phyloP scores from a whole-genome alignment of 1,284 basidiomycete genomes.

The Apiotrichum akiyoshidainum region DNA sequence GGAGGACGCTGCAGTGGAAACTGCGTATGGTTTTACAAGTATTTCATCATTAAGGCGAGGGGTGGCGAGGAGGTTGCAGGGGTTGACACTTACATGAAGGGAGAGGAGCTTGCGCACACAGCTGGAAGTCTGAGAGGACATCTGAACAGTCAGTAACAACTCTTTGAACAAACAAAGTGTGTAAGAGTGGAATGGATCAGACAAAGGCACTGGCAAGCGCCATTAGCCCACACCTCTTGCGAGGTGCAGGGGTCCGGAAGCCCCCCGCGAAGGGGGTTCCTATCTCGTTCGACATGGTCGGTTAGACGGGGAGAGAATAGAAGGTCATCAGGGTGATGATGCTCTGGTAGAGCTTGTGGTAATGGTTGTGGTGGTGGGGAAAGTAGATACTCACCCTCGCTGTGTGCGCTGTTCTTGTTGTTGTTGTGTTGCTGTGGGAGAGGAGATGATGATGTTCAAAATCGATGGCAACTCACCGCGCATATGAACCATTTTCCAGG shows the following conservation, averaged over 20 bases:
- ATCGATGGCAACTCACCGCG: not conserved
- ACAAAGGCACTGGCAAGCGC: constrained; percentile 54
- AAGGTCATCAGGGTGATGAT: constrained; percentile 47
- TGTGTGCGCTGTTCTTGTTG: not conserved
- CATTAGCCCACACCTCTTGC: constrained; percentile 39
- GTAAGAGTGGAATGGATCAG: constrained; percentile 44
- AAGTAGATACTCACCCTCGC: constrained; percentile 14
- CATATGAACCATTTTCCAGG: too few relatives aligned
- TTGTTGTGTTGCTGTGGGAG: not conserved
- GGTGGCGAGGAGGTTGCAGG: not conserved
- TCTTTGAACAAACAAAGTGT: not conserved
- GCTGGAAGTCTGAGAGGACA: not conserved
- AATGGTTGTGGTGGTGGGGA: not conserved
- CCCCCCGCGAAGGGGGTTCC: constrained; percentile 51
- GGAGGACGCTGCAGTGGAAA: constrained; percentile 53
- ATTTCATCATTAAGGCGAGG: constrained; percentile 41
- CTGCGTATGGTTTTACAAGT: constrained; percentile 53
- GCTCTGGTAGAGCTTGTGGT: not conserved
- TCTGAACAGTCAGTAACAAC: constrained; percentile 12
- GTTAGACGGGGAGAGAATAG: constrained; percentile 54
- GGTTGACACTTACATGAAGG: constrained; percentile 10
- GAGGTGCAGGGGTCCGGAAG: constrained; percentile 39
- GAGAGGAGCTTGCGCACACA: not conserved
- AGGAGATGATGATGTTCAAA: not conserved
- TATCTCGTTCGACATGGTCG: constrained; percentile 54